phyloP scores from a whole-genome alignment of 441 rosid species.

The Viola pubescens region DNA sequence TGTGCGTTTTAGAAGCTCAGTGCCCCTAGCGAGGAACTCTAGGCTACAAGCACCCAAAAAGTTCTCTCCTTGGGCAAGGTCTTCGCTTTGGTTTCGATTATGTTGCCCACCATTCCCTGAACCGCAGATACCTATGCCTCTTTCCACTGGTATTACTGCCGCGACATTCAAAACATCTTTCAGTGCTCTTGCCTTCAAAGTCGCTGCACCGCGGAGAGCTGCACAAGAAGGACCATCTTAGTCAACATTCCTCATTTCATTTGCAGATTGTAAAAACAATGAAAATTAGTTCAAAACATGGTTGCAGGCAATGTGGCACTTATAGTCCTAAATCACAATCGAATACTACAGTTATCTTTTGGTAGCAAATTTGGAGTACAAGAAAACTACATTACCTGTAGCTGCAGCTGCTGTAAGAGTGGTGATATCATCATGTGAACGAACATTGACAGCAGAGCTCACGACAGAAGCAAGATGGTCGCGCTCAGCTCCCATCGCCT shows the following conservation, averaged over 20 bases:
- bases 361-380: too few relatives aligned
- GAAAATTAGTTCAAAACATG: too few relatives aligned
- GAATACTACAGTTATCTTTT: background rate
- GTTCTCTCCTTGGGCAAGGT: constrained; percentile 44
- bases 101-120: constrained; percentile 31
- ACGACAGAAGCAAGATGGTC: constrained; percentile 74
- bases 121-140: constrained; percentile 40
- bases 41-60: constrained; percentile 51
- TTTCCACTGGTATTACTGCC: constrained; percentile 57
- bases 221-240: constrained; percentile 6
- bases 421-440: constrained; percentile 71
- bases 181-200: constrained; percentile 75
- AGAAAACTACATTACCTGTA: constrained; percentile 40
- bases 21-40: constrained; percentile 69
- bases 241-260: too few relatives aligned
- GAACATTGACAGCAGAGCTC: constrained; percentile 83
- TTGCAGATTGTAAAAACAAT: too few relatives aligned
- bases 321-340: background rate
- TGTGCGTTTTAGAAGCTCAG: constrained; percentile 79
- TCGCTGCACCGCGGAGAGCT: constrained; percentile 90
- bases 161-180: constrained; percentile 77
- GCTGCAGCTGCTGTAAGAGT: constrained; percentile 95
- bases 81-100: constrained; percentile 40
- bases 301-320: too few relatives aligned
- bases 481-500: constrained; percentile 79